These are phyloP conservation scores for Colletotrichum simmondsii DNA, from an alignment of 2,329 filamentous ascomycete genomes.

Conservation along the genomic window DNA sequence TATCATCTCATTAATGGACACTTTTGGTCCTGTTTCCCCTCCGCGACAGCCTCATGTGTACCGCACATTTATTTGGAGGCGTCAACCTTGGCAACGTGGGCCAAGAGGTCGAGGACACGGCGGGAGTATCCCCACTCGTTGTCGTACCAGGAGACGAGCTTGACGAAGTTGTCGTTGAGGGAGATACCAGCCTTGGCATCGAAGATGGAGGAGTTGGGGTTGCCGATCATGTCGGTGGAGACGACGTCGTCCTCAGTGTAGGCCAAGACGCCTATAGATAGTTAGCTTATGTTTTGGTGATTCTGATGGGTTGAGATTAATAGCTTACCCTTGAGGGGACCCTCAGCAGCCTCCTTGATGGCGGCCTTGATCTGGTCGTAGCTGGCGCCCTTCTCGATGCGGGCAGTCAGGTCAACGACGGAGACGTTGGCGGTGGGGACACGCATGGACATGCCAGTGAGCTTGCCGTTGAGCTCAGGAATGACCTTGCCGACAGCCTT, in stretches of 20 bases:
- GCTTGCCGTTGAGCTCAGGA: conserved; percentile 97
- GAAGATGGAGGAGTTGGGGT: conserved; percentile 96
- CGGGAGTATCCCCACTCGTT: conserved; percentile 99
- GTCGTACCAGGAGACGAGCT: conserved; percentile 98
- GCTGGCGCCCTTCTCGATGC: conserved; percentile 87
- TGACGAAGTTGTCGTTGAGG: conserved; percentile 98
- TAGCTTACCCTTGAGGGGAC: conserved; percentile 82
- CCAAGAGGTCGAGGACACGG: conserved; percentile 86
- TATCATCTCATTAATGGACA: conserved; percentile 30
- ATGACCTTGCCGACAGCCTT: conserved; percentile 99
- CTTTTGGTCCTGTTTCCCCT: conserved; percentile 23
- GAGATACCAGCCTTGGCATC: conserved; percentile 99
- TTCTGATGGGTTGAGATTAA: not conserved
- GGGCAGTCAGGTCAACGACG: conserved; percentile 96
- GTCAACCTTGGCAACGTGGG: conserved; percentile 84
- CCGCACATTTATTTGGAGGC: conserved; percentile 59
- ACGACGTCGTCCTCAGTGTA: conserved; percentile 99
- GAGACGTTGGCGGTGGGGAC: conserved; percentile 99
- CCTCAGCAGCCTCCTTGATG: conserved; percentile 88
- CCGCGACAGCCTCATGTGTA: conserved; percentile 21
- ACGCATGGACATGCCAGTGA: conserved; percentile 99
- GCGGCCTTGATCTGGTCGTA: conserved; percentile 94
- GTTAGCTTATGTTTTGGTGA: conserved; percentile 11
- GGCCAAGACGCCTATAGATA: conserved; percentile 76
- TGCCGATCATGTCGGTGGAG: conserved; percentile 92